Base-by-base conservation (phyloP, 164 flowering plant genomes). In the Sedum album region DNA sequence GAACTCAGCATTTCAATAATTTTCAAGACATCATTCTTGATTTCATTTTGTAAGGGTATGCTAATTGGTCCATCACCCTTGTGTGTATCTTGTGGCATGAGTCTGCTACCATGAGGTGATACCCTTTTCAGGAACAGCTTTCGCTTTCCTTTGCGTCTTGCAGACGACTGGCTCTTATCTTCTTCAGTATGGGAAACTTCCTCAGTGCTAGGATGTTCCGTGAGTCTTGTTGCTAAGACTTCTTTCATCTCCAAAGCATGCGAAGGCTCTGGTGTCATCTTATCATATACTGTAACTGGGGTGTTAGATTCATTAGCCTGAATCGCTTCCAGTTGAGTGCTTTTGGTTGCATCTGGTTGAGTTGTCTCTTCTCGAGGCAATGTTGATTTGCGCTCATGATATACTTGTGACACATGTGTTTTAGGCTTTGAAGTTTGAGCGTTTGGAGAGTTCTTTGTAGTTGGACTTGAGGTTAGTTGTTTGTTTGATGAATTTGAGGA, bases 11-110 rank as follows among this genome's bases (percentile, higher is more conserved):
- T 57, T 31, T 69, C 23, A 31, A 60, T 60, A 1, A 69, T 28
- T 20, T 69, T 38, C 20, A 20, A 41, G 65, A 69, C 61, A 15
- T 57, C 71, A 55, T 68, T 28, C 28, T 33, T 51, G 31, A 68
- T 51, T 15, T 68, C 44, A 3, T 67, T 31, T 38, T 67, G 62
- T 60, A 67, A 35, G 60, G 11, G 31, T 67, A 30, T 26, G n/a
- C 57, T 51, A 44, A 11, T 17, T 23, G n/a, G 26, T 9, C n/a
- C 60, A 31, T 51, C 69, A 20, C 36, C 38, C 18, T 9, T 31
- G 14, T 42, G 14, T 20, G 69, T 25, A 36, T 53, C 23, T 5
- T 53, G 55, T 33, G 15, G 4, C 33, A 31, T 31, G 17, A 9
- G 41, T 51, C 35, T 57, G 23, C 21, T 49, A 18, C n/a, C 61